Conservation (phyloP, 768 basidiomycete species). For the Suillus weaverae region DNA sequence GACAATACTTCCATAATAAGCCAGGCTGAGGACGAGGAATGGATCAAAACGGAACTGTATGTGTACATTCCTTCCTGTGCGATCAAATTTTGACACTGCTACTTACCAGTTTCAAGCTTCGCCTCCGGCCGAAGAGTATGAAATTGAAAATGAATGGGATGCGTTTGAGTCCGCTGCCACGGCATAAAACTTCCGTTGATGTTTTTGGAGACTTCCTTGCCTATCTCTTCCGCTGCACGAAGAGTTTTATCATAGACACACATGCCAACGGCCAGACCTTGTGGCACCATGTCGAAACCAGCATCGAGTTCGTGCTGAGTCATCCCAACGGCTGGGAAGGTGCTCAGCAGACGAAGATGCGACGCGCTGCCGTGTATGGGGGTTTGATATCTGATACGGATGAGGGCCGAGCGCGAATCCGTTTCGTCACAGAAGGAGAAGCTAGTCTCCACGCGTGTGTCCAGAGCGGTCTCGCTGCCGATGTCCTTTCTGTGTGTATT, state of each 20-base stretch:
- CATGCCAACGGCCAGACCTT: conserved; percentile 72
- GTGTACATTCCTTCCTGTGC: conserved; percentile 26
- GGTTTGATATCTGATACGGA: conserved; percentile 75
- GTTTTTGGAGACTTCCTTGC: conserved; percentile 80
- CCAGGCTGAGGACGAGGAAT: conserved; percentile 74
- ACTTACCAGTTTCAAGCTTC: conserved; percentile 68
- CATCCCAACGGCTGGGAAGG: conserved; percentile 86
- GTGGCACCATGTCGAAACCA: conserved; percentile 69
- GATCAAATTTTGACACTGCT: conserved; percentile 4
- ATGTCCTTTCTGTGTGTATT: conserved; percentile 65
- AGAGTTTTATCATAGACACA: conserved; percentile 76
- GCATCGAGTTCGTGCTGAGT: conserved; percentile 73
- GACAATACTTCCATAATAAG: conserved; percentile 57
- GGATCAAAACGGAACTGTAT: conserved; percentile 76
- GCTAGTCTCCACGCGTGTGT: conserved; percentile 83
- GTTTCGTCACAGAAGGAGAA: conserved; percentile 83
- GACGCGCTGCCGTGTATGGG: conserved; percentile 69
- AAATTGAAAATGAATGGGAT: conserved; percentile 83
- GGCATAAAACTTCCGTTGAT: conserved; percentile 65
- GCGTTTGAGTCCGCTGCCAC: conserved; percentile 67
- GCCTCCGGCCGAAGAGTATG: conserved; percentile 75
- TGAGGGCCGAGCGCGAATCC: conserved; percentile 68
- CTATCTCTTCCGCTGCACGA: conserved; percentile 74
- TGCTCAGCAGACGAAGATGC: conserved; percentile 74
- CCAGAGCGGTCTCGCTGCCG: conserved; percentile 72